Evolutionary conservation across 805 yeast genomes (phyloP), one percentile per base, ranked within the genome.

Genomic region (Candida sphagnicola): DNA sequence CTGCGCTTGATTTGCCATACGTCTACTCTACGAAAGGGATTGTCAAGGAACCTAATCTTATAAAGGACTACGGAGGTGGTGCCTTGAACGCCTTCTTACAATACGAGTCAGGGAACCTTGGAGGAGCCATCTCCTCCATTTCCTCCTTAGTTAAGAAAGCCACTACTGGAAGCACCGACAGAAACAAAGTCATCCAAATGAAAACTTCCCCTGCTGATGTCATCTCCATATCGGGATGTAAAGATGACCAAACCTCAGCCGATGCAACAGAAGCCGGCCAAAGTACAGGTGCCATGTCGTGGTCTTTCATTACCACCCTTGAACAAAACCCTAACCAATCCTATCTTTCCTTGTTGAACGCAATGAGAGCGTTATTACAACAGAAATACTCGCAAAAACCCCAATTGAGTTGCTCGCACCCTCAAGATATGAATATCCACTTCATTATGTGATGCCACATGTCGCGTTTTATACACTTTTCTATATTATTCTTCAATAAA

Each of bases 1-100:
- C 70, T 25, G 69, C 67, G 0, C 53, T 64, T 39, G 70, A 64
- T 46, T 51, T 64, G 39, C 70, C 70, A 5, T 64, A 57, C 43
- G 68, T 64, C 21, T 64, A 64, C 44, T 57, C 63, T 16, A 64
- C 70, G 19, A 64, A 63, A 47, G 70, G 70, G n/a, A 53, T 63
- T 14, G 56, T 64, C 25, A 64, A 64, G 45, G 69, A 64, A 39
- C 70, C 70, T 2, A 63, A 56, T 44, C 46, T 62, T 32, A 47
- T 49, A 44, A 63, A 64, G 47, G 66, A 62, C 30, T 64, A 65
- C 8, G 69, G 69, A n/a, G 34, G 47, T 15, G 67, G 59, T 26
- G 65, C 64, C 3, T 43, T 64, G 24, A 41, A 46, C 18, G 67
- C 69, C 1, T 52, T 62, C 35, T 46, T 57, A 41, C 45, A 52